A percentile compares a stretch with the other conserved stretches of the same genome.
phyloP scores from a whole-genome alignment of 2,329 filamentous ascomycete species.

The Lecanosticta acicola region DNA sequence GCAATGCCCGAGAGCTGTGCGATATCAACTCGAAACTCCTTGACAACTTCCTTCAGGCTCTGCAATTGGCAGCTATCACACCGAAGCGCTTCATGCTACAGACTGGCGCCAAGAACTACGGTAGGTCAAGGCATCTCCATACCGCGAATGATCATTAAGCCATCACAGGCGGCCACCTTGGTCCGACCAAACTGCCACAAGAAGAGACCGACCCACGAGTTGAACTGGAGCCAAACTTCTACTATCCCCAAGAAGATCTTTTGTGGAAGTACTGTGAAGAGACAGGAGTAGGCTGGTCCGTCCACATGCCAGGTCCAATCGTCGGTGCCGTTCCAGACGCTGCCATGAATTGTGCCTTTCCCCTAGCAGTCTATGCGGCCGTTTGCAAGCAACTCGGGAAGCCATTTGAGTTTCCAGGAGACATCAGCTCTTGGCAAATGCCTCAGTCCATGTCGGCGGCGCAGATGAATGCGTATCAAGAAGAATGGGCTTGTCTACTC shows the following conservation, averaged over 20 bases:
- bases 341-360: slow-evolving; percentile 47
- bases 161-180: slow-evolving; percentile 37
- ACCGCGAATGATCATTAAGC: slow-evolving; percentile 17
- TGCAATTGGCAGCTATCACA: slow-evolving; percentile 39
- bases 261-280: slow-evolving; percentile 41
- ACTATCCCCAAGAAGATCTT: slow-evolving; percentile 50
- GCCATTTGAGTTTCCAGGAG: slow-evolving; percentile 42
- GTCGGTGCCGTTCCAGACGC: slow-evolving; percentile 46
- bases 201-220: slow-evolving; percentile 41
- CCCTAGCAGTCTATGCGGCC: slow-evolving; percentile 47
- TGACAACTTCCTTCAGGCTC: slow-evolving; percentile 44
- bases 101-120: slow-evolving; percentile 51
- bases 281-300: slow-evolving; percentile 39
- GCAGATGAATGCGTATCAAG: slow-evolving; percentile 45
- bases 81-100: slow-evolving; percentile 48
- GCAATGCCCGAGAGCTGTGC: slow-evolving; percentile 47
- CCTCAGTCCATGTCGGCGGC: slow-evolving; percentile 40
- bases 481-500: slow-evolving; percentile 47
- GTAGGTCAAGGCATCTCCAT: slow-evolving; percentile 26
- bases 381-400: slow-evolving; percentile 39
- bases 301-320: slow-evolving; percentile 44
- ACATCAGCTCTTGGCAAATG: slow-evolving; percentile 42
- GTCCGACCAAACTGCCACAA: background rate
- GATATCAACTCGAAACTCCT: slow-evolving; percentile 46
- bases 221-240: slow-evolving; percentile 49